phyloP scores from a whole-genome alignment of 345 rosid species.

The Toxicodendron radicans region DNA sequence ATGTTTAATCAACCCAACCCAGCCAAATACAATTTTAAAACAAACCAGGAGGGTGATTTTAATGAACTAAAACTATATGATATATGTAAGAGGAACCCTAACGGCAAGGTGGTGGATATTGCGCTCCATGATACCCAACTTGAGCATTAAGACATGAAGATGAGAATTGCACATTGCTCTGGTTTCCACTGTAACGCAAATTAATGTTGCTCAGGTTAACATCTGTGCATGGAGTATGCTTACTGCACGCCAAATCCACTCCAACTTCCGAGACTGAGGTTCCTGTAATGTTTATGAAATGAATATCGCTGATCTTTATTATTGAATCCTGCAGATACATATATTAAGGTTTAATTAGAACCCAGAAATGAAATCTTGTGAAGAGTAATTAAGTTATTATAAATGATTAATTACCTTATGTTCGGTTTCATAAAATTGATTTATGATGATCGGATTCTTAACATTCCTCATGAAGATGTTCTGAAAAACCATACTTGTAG shows the following conservation, averaged over 20 bases:
- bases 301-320: conserved; percentile 45
- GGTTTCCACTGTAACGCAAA: conserved; percentile 31
- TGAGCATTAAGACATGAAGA: conserved; percentile 37
- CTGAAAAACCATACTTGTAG: conserved; percentile 40
- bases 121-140: conserved; percentile 32
- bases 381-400: not conserved
- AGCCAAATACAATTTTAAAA: not conserved
- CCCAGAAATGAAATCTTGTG: not conserved
- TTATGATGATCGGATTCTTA: conserved; percentile 62
- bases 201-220: conserved; percentile 40
- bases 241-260: conserved; percentile 51
- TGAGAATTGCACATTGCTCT: conserved; percentile 18
- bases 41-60: not conserved
- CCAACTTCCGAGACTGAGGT: conserved; percentile 41
- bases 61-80: not conserved
- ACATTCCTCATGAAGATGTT: conserved; percentile 55
- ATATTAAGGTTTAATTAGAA: not conserved
- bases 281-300: conserved; percentile 46
- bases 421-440: conserved; percentile 51
- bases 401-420: conserved; percentile 4
- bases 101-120: conserved; percentile 46
- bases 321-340: conserved; percentile 42
- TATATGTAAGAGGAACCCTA: not conserved
- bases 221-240: conserved; percentile 41
- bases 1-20: not conserved